phyloP scores from a whole-genome alignment of 2,329 filamentous ascomycete genomes.

The Rasamsonia emersonii region DNA sequence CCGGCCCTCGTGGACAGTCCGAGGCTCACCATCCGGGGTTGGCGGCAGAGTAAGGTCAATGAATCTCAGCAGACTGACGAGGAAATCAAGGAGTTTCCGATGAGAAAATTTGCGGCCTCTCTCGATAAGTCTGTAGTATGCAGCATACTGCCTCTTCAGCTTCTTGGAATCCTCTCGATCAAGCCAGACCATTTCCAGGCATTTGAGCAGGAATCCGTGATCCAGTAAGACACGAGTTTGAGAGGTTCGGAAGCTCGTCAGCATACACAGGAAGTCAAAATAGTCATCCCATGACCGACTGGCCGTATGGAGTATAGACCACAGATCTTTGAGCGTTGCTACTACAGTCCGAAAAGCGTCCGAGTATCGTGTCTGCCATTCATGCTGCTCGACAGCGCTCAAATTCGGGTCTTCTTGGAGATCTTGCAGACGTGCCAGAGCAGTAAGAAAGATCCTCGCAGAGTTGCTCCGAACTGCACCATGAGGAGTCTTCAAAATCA shows the following conservation, averaged over 20 bases:
- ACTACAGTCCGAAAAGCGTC: constrained; percentile 28
- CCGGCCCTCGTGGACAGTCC: constrained; percentile 17
- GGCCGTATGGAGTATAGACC: constrained; percentile 53
- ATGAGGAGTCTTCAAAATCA: constrained; percentile 57
- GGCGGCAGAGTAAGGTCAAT: constrained; percentile 29
- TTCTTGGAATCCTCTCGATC: constrained; percentile 44
- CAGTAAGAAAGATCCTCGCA: constrained; percentile 44
- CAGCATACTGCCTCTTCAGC: constrained; percentile 46
- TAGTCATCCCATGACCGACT: constrained; percentile 67
- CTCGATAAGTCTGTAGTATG: constrained; percentile 34
- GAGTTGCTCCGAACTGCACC: constrained; percentile 46
- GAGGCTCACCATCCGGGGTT: constrained; percentile 16
- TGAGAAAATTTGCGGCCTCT: constrained; percentile 40
- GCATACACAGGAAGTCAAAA: constrained; percentile 61
- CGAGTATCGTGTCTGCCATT: constrained; percentile 20
- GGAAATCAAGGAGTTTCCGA: constrained; percentile 33
- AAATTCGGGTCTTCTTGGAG: constrained; percentile 16
- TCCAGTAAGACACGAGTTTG: constrained; percentile 55
- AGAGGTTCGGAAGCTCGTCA: constrained; percentile 52
- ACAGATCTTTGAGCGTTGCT: constrained; percentile 48
- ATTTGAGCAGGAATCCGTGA: constrained; percentile 50
- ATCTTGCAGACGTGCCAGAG: constrained; percentile 47
- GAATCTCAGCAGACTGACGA: constrained; percentile 28
- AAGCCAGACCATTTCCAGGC: constrained; percentile 53
- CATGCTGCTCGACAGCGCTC: constrained; percentile 17